These are phyloP conservation scores for Fusarium humuli DNA, from an alignment of 2,329 filamentous ascomycete genomes.

Conservation along the genomic window DNA sequence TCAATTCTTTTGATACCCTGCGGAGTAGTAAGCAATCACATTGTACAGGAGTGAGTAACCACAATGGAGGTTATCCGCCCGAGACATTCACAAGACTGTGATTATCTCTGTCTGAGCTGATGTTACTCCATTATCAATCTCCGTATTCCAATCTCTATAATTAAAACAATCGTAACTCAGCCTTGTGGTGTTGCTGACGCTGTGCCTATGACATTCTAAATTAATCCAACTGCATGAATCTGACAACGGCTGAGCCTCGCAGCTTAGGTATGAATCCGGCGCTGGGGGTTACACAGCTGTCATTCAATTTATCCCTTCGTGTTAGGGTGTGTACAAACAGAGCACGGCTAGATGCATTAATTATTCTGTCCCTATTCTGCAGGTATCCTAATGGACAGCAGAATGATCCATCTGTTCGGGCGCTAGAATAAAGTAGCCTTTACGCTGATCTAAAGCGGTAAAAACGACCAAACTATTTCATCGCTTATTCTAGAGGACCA, in stretches of 20 bases:
- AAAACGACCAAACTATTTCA: neutral
- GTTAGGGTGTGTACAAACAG: neutral
- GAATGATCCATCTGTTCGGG: neutral
- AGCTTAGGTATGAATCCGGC: constrained; percentile 34
- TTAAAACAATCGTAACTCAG: constrained; percentile 6
- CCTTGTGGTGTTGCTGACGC: constrained; percentile 28
- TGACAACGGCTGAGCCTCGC: constrained; percentile 22
- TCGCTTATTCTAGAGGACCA: neutral
- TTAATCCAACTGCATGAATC: constrained; percentile 4
- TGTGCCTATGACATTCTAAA: constrained; percentile 14
- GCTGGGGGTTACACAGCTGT: constrained; percentile 24
- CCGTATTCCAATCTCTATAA: constrained; percentile 2
- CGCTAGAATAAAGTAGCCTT: neutral
- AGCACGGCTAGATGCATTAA: neutral
- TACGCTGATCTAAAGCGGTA: neutral
- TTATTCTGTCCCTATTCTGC: too few relatives aligned
- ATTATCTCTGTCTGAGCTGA: neutral
- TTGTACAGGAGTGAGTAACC: neutral
- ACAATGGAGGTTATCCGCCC: neutral
- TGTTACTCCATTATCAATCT: neutral
- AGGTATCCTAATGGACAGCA: neutral
- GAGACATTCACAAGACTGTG: constrained; percentile 2
- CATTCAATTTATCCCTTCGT: neutral
- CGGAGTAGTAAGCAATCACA: neutral
- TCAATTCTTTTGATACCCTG: too few relatives aligned